Base-by-base conservation (phyloP, 108 stramenopile species). In the Schizochytrium sp. region DNA sequence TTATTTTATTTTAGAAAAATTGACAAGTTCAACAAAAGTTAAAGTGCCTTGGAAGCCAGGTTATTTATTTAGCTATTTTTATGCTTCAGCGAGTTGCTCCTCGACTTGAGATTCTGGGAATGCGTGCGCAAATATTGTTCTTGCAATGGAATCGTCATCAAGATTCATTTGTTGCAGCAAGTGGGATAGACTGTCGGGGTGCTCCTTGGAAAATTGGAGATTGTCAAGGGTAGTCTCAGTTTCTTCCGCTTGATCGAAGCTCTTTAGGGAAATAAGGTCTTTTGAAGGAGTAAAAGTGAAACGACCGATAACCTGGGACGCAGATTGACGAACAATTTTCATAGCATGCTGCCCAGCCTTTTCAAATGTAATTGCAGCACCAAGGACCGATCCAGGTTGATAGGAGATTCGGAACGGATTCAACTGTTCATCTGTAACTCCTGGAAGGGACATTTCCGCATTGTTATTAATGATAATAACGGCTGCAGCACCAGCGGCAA, bases 401-500 rank as follows among this genome's bases (percentile, higher is more conserved):
- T 55, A 83, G 47, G 12, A 47, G 38, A 50, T 17, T 56, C 15
- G 38, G 76, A 55, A 5, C 10, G 76, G 76, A 28, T 47, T 55
- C 76, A 83, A 7, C 50, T 83, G 47, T 47, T 28, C 55, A 5
- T 83, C 50, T 38, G 47, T 38, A 0, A 83, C 76, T n/a, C 76
- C 53, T 5, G 76, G 76, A 8, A 83, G 28, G 55, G 76, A 83
- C 38, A 83, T 83, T 38, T 83, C 50, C 28, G 28, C 28, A 12
- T 83, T 53, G 76, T 2, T 28, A 28, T 83, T 83, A 2, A 83
- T 53, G 0, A 83, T 28, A n/a, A 83, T 5, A 10, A 3, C 15
- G 53, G 50, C 76, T 5, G 28, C 5, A n/a, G 76, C 76, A 5
- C 76, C 76, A 5, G 76, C 76, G 76, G 10, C 28, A n/a, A 83